Base-by-base conservation (phyloP, 2,329 filamentous ascomycete genomes). In the Cercospora sp. region DNA sequence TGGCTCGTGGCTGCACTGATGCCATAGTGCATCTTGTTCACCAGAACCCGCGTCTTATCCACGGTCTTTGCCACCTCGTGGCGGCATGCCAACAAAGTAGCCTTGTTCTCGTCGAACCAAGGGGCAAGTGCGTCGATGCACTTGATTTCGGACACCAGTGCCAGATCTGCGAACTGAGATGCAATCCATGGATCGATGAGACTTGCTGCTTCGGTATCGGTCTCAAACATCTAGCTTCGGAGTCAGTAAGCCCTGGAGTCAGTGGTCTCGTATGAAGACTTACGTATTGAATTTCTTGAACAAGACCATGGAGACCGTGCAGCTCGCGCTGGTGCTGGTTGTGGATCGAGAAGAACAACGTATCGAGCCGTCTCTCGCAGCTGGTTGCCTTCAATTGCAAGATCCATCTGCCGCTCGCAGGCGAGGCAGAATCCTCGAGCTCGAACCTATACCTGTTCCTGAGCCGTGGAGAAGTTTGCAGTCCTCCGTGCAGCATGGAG, bases 321-420 rank as follows among this genome's bases (percentile, higher is more conserved):
- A 73, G 26, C 1, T 60, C 62, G 30, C 68, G 66, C 60, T 70
- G 68, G n/a, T 72, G 40, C 9, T 42, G 48, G 8, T 45, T 51
- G 81, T 7, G 80, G 73, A 16, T 74, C 79, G 1, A 80, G 64
- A 55, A 61, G 42, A 69, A 70, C 18, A 71, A 63, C 45, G 63
- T 62, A 31, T 67, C 69, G 13, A 71, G 61, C 10, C 69, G 64
- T 20, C 66, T 64, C 53, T 63, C 64, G 10, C 66, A 62, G 28
- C 57, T 40, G 10, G 69, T 64, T 10, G 60, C 42, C 20, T 65
- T 53, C 23, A 18, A 18, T 9, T 31, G 55, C 63, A 68, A 51
- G 10, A 62, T 18, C 66, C 63, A 68, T 33, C 36, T 28, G 2
- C 55, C 65, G 26, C 62, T 33, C 10, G 36, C 61, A n/a, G 60